Evolutionary conservation across 371 early-diverging fungal genomes (phyloP).

Genomic region (Basidiobolus meristosporus): DNA sequence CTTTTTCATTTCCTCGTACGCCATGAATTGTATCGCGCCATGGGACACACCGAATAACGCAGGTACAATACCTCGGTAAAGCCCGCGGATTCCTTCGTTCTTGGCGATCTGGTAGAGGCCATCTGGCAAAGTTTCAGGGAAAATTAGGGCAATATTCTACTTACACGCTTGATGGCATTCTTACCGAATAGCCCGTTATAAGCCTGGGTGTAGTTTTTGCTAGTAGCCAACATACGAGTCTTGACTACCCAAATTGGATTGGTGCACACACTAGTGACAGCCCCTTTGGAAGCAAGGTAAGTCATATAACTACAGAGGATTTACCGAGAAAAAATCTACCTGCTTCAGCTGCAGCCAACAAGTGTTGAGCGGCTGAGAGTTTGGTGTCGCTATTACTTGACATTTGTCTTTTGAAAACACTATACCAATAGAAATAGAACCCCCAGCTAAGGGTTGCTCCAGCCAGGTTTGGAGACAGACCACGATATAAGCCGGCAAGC

Average conservation of each 20-base stretch:
- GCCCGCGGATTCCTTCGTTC: conserved; percentile 65
- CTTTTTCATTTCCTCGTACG: conserved; percentile 85
- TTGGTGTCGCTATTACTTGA: conserved; percentile 27
- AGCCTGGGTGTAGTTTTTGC: conserved; percentile 31
- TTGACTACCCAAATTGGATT: conserved; percentile 94
- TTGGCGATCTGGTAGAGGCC: conserved; percentile 35
- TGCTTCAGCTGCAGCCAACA: conserved; percentile 61
- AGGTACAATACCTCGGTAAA: conserved; percentile 76
- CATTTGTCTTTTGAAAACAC: conserved; percentile 56
- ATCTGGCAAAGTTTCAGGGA: conserved; percentile 11
- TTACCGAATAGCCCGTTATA: conserved; percentile 48
- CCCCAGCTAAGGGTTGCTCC: conserved; percentile 92
- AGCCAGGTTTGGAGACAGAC: conserved; percentile 72
- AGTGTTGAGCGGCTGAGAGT: conserved; percentile 48
- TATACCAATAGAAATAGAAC: conserved; percentile 83
- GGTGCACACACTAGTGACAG: conserved; percentile 58
- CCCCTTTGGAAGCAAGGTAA: conserved; percentile 22
- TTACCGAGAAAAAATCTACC: conserved; percentile 11
- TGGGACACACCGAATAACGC: conserved; percentile 82
- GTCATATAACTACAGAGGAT: neutral
- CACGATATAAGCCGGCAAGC: conserved; percentile 68
- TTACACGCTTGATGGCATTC: neutral
- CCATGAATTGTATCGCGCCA: conserved; percentile 93
- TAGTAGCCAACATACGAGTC: conserved; percentile 77
- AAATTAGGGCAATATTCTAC: neutral